phyloP scores from a whole-genome alignment of 2,329 filamentous ascomycete species.

The Dothistroma pini region DNA sequence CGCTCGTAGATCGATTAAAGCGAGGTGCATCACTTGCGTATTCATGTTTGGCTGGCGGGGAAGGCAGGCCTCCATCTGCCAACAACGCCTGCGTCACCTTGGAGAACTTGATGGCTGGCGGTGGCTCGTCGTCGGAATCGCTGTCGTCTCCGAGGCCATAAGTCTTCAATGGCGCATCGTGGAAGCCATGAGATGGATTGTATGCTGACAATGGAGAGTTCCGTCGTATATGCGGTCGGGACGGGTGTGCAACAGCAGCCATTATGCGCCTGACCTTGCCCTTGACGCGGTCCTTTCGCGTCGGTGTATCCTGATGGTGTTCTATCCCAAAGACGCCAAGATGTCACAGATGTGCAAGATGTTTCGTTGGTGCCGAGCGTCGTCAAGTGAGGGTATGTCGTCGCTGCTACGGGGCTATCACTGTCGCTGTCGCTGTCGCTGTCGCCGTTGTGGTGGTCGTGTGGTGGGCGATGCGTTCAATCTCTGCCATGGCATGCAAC shows the following conservation, averaged over 20 bases:
- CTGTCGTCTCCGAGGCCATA: slow-evolving; percentile 73
- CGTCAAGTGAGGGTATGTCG: slow-evolving; percentile 17
- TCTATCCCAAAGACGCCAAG: slow-evolving; percentile 21
- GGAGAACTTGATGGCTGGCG: slow-evolving; percentile 85
- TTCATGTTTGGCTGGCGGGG: slow-evolving; percentile 49
- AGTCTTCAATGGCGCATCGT: slow-evolving; percentile 46
- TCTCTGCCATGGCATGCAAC: slow-evolving; percentile 26
- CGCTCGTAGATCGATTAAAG: slow-evolving; percentile 29
- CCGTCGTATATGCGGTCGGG: slow-evolving; percentile 36
- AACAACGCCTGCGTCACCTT: slow-evolving; percentile 85
- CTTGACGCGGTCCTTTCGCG: slow-evolving; percentile 19
- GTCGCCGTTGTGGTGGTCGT: slow-evolving; percentile 11
- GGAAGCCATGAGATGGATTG: slow-evolving; percentile 44
- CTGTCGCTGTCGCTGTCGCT: slow-evolving; percentile 20
- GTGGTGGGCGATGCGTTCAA: slow-evolving; percentile 20
- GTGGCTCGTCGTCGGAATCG: slow-evolving; percentile 84
- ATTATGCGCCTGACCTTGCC: slow-evolving; percentile 30
- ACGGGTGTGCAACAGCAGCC: slow-evolving; percentile 34
- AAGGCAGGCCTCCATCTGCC: slow-evolving; percentile 56
- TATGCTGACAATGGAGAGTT: slow-evolving; percentile 47
- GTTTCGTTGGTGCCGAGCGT: slow-evolving; percentile 10
- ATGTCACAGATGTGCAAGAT: slow-evolving; percentile 18
- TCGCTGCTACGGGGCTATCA: slow-evolving; percentile 13
- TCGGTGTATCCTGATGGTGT: slow-evolving; percentile 20
- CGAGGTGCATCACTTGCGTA: slow-evolving; percentile 32